Evolutionary conservation across 176 grass and related monocot genomes (phyloP), one percentile per base, ranked within the genome.

Genomic region (Leersia perrieri): DNA sequence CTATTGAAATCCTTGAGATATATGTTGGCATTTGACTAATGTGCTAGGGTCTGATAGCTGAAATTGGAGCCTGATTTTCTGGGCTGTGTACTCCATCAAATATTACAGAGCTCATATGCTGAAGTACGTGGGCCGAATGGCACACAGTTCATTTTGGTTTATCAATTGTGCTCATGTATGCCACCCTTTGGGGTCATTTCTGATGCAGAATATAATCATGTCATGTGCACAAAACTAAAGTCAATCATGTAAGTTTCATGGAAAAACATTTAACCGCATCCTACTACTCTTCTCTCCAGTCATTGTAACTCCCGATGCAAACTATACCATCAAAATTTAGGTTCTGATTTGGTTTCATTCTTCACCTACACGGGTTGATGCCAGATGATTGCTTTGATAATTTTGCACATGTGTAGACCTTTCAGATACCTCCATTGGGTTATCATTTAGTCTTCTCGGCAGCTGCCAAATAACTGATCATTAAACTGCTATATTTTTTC

Each of bases 401-500:
- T 69, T 84, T 30, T 32, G 9, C 27, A 47, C 20, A 15, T 6
- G 20, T 12, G 14, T 60, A 44, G 38, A 71, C 63, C 65, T 72
- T 23, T 70, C 22, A 55, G 22, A 40, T 87, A 62, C 27, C 31
- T 31, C 66, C 53, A 26, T 44, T 27, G 62, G 18, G 36, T 12
- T 57, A 25, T 2, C 14, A n/a, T 34, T 84, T 80, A 47, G 6
- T 45, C 58, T 36, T 44, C 14, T 14, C 3, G 79, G 36, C 20
- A 73, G n/a, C 23, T 66, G 60, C 10, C n/a, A 47, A 66, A 86
- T 26, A 66, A 33, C 16, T 33, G 13, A 64, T 23, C 12, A 44
- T 16, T 60, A 76, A 68, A 68, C 38, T 44, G 25, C 30, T 58
- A 66, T 49, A 25, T 4, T 78, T 74, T 74, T 77, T 64, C 25